Percentiles rank a stretch among this genome's conserved stretches.
Evolutionary conservation across 2,329 filamentous ascomycete genomes (phyloP).

Genomic region (Pseudonectria foliicola): DNA sequence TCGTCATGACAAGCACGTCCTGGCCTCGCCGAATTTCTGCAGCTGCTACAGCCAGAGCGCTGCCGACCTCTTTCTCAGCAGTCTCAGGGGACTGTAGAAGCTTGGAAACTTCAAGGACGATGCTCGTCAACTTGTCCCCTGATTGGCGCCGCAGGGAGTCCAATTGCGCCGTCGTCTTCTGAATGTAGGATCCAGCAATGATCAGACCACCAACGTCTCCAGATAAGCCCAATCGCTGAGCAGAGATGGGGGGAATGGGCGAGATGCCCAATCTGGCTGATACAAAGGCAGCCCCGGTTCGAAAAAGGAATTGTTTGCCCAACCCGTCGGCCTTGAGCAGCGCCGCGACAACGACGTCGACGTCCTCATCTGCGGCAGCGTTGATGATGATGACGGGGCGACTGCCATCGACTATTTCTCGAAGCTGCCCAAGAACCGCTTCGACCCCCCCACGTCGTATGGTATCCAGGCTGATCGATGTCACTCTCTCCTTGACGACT

Average conservation of each 20-base stretch:
- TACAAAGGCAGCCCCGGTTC: constrained; percentile 36
- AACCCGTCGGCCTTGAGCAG: constrained; percentile 30
- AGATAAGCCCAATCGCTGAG: constrained; percentile 33
- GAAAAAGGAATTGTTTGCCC: constrained; percentile 30
- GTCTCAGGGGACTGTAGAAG: constrained; percentile 33
- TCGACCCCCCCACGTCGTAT: constrained; percentile 40
- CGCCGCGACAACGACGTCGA: constrained; percentile 47
- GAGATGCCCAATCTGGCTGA: constrained; percentile 45
- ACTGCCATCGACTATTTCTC: constrained; percentile 21
- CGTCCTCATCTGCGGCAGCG: constrained; percentile 45
- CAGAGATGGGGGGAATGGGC: constrained; percentile 42
- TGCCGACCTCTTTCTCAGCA: constrained; percentile 24
- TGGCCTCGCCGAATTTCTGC: constrained; percentile 34
- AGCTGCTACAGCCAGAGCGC: constrained; percentile 28
- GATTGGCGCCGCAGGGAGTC: constrained; percentile 33
- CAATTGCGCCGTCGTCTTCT: constrained; percentile 51
- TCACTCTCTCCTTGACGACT: constrained; percentile 31
- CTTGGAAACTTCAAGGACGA: constrained; percentile 41
- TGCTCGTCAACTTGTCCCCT: constrained; percentile 33
- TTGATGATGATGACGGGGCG: constrained; percentile 42
- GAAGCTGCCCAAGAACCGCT: constrained; percentile 34
- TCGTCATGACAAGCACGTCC: constrained; percentile 54
- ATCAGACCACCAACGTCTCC: constrained; percentile 41
- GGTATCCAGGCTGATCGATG: constrained; percentile 38
- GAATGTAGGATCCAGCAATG: constrained; percentile 51